These are phyloP conservation scores for Colletotrichum ledebouriae DNA, from an alignment of 2,329 filamentous ascomycete genomes.

Conservation along the genomic window DNA sequence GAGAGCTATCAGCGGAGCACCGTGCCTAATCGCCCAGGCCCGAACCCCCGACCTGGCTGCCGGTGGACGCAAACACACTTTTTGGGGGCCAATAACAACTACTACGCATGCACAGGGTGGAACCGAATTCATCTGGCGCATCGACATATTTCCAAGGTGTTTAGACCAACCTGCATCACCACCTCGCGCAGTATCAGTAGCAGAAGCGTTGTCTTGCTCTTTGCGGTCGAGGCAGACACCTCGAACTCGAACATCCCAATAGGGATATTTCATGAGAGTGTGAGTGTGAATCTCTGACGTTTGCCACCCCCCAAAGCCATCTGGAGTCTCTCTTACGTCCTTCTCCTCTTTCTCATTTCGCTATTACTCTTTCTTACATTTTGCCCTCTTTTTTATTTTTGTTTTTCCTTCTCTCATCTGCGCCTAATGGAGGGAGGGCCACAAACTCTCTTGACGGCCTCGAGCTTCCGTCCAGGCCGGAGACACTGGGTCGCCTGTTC, in stretches of 20 bases:
- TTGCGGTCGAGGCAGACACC: constrained; percentile 4
- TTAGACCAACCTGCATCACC: constrained; percentile 1
- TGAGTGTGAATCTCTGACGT: constrained; percentile 1
- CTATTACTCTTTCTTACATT: constrained; percentile 21
- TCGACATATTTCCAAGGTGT: background rate
- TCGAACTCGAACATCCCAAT: background rate
- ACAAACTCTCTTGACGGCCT: constrained; percentile 31
- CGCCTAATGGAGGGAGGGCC: constrained; percentile 8
- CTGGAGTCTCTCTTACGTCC: constrained; percentile 8
- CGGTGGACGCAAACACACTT: constrained; percentile 22
- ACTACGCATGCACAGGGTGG: constrained; percentile 16
- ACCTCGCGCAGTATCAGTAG: background rate
- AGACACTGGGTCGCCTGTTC: constrained; percentile 33
- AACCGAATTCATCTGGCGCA: constrained; percentile 8
- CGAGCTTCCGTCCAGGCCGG: constrained; percentile 27
- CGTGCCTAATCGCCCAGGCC: constrained; percentile 3
- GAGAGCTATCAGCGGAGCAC: constrained; percentile 23
- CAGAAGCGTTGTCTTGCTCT: background rate
- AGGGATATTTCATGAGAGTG: background rate
- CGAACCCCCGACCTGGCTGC: constrained; percentile 22
- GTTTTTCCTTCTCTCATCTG: constrained; percentile 19
- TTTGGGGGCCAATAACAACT: constrained; percentile 22
- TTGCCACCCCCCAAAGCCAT: background rate
- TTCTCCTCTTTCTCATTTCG: constrained; percentile 20
- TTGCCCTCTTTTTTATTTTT: constrained; percentile 7